Percentiles rank a stretch among this genome's conserved stretches.
Conservation (phyloP, 2,329 filamentous ascomycete genomes). For the Colletotrichum sp. region DNA sequence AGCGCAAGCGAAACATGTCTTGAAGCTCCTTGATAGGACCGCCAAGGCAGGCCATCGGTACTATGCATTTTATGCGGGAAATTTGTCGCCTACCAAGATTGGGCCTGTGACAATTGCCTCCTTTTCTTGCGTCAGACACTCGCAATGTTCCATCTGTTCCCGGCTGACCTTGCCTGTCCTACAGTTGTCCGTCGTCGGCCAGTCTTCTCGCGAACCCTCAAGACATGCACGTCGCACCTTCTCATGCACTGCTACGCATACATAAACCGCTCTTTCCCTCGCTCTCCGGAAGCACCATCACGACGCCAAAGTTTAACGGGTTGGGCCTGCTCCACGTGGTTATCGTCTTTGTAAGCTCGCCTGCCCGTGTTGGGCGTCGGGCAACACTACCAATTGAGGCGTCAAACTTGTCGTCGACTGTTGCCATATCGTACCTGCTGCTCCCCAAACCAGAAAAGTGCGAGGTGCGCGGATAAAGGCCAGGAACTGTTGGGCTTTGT, state of each 20-base stretch:
- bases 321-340: not conserved
- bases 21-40: constrained; percentile 21
- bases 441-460: not conserved
- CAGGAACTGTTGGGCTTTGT: not conserved
- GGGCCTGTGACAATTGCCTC: constrained; percentile 1
- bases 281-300: not conserved
- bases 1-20: constrained; percentile 20
- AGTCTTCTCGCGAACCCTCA: not conserved
- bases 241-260: constrained; percentile 14
- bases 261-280: constrained; percentile 6
- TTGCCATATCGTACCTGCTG: not conserved
- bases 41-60: constrained; percentile 6
- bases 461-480: not conserved
- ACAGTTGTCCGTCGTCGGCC: not conserved
- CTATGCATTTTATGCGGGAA: constrained; percentile 21
- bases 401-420: not conserved
- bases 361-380: not conserved
- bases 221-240: constrained; percentile 4
- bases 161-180: constrained; percentile 9
- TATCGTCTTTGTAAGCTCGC: not conserved
- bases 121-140: not conserved
- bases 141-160: not conserved
- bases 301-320: not conserved
- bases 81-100: constrained; percentile 20
- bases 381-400: not conserved